These are phyloP conservation scores for Ascochyta lentis DNA, from an alignment of 2,329 filamentous ascomycete species.

Conservation along the genomic window DNA sequence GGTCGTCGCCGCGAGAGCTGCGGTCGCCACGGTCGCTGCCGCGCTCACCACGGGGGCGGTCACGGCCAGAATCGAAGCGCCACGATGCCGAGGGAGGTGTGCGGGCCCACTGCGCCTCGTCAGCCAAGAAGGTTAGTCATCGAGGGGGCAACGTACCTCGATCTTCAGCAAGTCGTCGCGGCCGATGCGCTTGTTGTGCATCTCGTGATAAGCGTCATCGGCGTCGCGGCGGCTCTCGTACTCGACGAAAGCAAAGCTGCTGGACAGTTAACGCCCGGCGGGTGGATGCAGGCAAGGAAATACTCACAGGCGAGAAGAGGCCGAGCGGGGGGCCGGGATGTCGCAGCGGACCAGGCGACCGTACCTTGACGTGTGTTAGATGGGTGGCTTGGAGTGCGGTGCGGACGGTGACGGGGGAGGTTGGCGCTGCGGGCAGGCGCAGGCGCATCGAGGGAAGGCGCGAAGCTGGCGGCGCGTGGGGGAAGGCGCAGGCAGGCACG, in stretches of 20 bases:
- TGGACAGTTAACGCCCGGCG: slow-evolving; percentile 41
- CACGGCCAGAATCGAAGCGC: slow-evolving; percentile 87
- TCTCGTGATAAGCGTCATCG: slow-evolving; percentile 98
- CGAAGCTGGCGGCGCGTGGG: slow-evolving; percentile 9
- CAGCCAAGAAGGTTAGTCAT: slow-evolving; percentile 18
- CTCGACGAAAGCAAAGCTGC: slow-evolving; percentile 97
- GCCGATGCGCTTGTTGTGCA: slow-evolving; percentile 99
- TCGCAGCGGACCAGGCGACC: slow-evolving; percentile 97
- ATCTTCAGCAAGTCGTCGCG: slow-evolving; percentile 97
- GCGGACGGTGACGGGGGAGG: slow-evolving; percentile 34
- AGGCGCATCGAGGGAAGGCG: slow-evolving; percentile 5
- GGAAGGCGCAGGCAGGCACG: not conserved
- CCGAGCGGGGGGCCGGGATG: slow-evolving; percentile 93
- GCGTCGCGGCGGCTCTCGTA: slow-evolving; percentile 98
- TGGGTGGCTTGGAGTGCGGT: not conserved
- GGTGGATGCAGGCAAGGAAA: not conserved
- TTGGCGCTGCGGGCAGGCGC: too few species aligned
- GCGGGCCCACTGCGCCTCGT: slow-evolving; percentile 82
- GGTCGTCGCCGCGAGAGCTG: slow-evolving; percentile 74
- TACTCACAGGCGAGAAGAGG: slow-evolving; percentile 92
- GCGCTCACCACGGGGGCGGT: slow-evolving; percentile 52
- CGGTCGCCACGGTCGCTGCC: slow-evolving; percentile 65
- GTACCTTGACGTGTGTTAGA: slow-evolving; percentile 73
- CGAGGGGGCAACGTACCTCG: slow-evolving; percentile 69
- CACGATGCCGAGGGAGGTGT: slow-evolving; percentile 97